Percentiles rank a stretch among this genome's conserved stretches.
Evolutionary conservation across 305 asterid genomes (phyloP).

Genomic region (Fraxinus latifolia): DNA sequence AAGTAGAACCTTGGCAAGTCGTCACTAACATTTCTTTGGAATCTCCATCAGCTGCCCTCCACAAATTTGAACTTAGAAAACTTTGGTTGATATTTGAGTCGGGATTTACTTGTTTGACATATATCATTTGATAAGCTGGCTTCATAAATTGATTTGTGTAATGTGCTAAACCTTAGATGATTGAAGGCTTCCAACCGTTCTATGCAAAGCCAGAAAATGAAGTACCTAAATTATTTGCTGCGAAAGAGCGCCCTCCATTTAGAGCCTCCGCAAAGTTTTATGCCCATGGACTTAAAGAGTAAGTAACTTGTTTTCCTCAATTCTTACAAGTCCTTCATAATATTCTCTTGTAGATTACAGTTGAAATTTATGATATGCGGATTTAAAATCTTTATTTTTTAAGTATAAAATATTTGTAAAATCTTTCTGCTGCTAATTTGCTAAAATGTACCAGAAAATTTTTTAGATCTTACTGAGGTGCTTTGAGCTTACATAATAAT

Average conservation of each 20-base stretch:
- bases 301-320: conserved; percentile 9
- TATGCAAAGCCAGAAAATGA: conserved; percentile 37
- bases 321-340: neutral
- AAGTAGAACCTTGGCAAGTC: neutral
- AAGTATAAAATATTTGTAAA: neutral
- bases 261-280: conserved; percentile 37
- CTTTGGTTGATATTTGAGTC: neutral
- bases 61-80: neutral
- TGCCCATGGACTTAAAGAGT: conserved; percentile 55
- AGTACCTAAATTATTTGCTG: conserved; percentile 37
- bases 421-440: neutral
- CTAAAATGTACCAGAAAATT: neutral
- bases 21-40: neutral
- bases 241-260: conserved; percentile 50
- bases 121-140: conserved; percentile 15
- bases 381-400: neutral
- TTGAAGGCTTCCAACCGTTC: conserved; percentile 50
- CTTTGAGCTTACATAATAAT: neutral
- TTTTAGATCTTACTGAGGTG: neutral
- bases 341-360: neutral
- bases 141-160: conserved; percentile 24
- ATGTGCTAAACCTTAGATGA: conserved; percentile 37
- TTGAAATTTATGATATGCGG: neutral
- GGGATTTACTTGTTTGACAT: conserved; percentile 6
- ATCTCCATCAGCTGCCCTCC: neutral